These are phyloP conservation scores for Stephania cephalantha DNA, from an alignment of 164 flowering plant species.

Conservation along the genomic window DNA sequence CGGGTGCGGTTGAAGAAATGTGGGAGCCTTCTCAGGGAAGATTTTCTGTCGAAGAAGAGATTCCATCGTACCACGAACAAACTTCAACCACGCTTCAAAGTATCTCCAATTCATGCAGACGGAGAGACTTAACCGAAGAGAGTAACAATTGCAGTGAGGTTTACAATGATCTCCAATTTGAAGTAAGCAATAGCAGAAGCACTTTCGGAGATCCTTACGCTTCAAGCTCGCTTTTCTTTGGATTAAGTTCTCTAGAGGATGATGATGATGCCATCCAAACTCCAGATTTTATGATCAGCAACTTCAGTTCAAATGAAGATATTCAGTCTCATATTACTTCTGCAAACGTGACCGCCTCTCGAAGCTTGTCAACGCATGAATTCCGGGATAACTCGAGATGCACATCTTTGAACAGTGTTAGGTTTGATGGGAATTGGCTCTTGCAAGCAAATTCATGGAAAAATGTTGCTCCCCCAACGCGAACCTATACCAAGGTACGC, in stretches of 20 bases:
- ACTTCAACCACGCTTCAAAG: conserved; percentile 25
- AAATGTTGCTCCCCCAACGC: conserved; percentile 61
- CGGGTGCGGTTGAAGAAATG: conserved; percentile 46
- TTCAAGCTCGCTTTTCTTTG: conserved; percentile 53
- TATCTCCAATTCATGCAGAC: conserved; percentile 29
- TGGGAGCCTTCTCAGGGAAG: conserved; percentile 43
- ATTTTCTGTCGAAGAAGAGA: conserved; percentile 30
- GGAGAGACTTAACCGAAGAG: conserved; percentile 48
- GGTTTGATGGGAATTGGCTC: conserved; percentile 58
- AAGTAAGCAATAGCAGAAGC: conserved; percentile 30
- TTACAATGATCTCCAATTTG: conserved; percentile 26
- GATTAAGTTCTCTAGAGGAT: conserved; percentile 44
- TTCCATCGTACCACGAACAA: conserved; percentile 31
- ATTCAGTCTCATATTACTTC: conserved; percentile 90
- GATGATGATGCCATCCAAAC: conserved; percentile 34
- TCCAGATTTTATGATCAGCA: conserved; percentile 52
- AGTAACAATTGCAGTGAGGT: conserved; percentile 55
- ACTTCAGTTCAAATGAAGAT: conserved; percentile 73
- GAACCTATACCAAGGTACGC: conserved; percentile 89
- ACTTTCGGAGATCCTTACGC: conserved; percentile 59
- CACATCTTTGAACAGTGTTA: conserved; percentile 79
- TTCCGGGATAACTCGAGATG: conserved; percentile 73
- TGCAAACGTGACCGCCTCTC: conserved; percentile 67
- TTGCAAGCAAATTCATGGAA: conserved; percentile 68
- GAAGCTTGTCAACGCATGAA: conserved; percentile 61